phyloP scores from a whole-genome alignment of 202 grass and related monocot species.

The Elaeis oleifera region DNA sequence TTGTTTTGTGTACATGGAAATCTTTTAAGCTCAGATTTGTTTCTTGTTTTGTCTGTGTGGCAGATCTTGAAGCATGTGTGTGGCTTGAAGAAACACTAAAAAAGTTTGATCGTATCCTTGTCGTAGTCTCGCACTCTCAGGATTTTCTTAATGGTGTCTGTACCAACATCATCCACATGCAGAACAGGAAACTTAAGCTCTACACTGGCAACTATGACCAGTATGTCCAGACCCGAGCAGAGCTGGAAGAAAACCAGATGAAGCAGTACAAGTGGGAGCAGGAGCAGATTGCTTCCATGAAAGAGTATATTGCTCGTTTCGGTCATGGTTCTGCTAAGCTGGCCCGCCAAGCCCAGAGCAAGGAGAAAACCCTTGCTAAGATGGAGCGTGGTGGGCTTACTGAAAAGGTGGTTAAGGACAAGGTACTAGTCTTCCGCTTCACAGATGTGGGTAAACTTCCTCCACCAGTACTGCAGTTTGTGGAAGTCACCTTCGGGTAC shows the following conservation, averaged over 20 bases:
- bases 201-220: constrained; percentile 27
- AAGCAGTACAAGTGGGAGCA: constrained; percentile 30
- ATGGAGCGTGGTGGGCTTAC: constrained; percentile 28
- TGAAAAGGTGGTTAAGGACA: constrained; percentile 23
- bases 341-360: constrained; percentile 27
- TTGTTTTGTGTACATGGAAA: no score
- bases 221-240: constrained; percentile 23
- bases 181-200: constrained; percentile 21
- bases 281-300: constrained; percentile 26
- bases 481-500: constrained; percentile 23
- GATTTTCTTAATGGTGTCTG: constrained; percentile 31
- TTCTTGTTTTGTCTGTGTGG: background rate
- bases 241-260: constrained; percentile 30
- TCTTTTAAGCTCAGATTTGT: background rate
- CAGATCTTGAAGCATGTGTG: constrained; percentile 28
- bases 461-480: constrained; percentile 22
- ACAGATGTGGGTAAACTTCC: constrained; percentile 26
- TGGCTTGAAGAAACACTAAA: constrained; percentile 26
- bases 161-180: constrained; percentile 33
- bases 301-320: constrained; percentile 29
- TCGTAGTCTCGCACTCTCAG: constrained; percentile 25
- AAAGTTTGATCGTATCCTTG: constrained; percentile 24
- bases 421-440: constrained; percentile 21
- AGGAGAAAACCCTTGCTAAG: constrained; percentile 30
- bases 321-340: constrained; percentile 27